A percentile compares a stretch with the other conserved stretches of the same genome.
These are phyloP conservation scores for Heliamphora ciliata DNA, from an alignment of 179 eudicot genomes.

Conservation along the genomic window DNA sequence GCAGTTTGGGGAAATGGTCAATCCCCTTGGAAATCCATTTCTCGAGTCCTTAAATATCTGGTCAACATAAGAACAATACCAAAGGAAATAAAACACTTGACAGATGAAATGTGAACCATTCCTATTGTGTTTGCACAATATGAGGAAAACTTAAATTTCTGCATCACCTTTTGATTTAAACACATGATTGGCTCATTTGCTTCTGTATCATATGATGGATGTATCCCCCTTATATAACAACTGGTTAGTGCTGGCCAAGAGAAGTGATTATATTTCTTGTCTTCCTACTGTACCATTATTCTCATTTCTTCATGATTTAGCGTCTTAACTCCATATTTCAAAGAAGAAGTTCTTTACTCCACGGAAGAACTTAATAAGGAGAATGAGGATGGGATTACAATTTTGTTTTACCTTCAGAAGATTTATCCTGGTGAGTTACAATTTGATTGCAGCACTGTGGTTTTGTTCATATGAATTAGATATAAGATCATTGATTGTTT, in stretches of 20 bases:
- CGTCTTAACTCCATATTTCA: slow-evolving; percentile 91
- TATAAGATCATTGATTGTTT: slow-evolving; percentile 9
- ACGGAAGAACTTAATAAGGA: slow-evolving; percentile 69
- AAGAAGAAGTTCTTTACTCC: slow-evolving; percentile 89
- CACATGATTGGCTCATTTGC: not conserved
- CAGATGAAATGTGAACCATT: not conserved
- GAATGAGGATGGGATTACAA: slow-evolving; percentile 95
- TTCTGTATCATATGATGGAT: not conserved
- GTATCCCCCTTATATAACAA: not conserved
- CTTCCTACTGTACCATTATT: not conserved
- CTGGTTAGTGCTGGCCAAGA: not conserved
- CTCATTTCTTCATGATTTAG: slow-evolving; percentile 32
- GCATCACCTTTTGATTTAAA: not conserved
- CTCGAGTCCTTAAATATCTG: not conserved
- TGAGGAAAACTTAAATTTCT: not conserved
- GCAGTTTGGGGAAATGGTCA: no score
- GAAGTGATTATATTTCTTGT: not conserved
- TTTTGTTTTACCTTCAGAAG: slow-evolving; percentile 81
- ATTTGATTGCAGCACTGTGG: slow-evolving; percentile 2
- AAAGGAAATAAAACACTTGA: no score
- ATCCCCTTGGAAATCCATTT: no score
- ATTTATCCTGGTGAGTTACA: slow-evolving; percentile 80
- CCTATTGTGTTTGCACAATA: not conserved
- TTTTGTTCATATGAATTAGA: not conserved
- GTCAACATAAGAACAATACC: not conserved